Base-by-base conservation (phyloP, 306 rosid species). In the Senna siamea region DNA sequence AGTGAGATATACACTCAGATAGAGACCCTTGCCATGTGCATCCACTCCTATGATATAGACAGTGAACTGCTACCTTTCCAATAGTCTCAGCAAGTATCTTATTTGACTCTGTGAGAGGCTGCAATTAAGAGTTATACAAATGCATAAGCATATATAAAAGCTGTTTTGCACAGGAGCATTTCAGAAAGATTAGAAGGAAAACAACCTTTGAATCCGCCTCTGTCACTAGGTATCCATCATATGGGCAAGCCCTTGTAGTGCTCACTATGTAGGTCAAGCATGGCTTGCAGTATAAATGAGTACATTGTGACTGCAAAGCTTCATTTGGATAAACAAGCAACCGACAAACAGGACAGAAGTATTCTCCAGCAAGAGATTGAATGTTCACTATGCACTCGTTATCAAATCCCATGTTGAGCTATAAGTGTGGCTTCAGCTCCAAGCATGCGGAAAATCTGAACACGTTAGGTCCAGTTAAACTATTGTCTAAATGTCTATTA, bases 311-410 rank as follows among this genome's bases (percentile, higher is more conserved):
- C 72, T 95, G 99, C 72, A 88, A 80, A 50, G 99, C 99, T 81
- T 95, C 98, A 38, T 83, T 86, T 20, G 99, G 98, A 85, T 90
- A 88, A 3, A 95, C 97, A 6, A 95, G 99, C 51, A 92, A 78
- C 15, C 98, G 96, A 81, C 99, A 95, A 46, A 95, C 98, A 0
- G 99, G 98, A 74, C 98, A 95, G 82, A 95, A 95, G 74, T 92
- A 95, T 85, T 95, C 98, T 55, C 99, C 99, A 5, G 97, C 98
- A 78, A 95, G 96, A 62, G 98, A 83, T 70, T 92, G 99, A 83
- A 95, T 92, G 78, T 90, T 95, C 76, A 92, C 84, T 68, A 95
- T 89, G 87, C 99, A 95, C 79, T 95, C 98, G 30, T 88, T 95
- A 83, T 95, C 99, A 79, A 95, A 95, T 44, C 99, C 99, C 99